Base-by-base conservation (phyloP, 1,284 basidiomycete genomes). In the Malassezia psittaci region DNA sequence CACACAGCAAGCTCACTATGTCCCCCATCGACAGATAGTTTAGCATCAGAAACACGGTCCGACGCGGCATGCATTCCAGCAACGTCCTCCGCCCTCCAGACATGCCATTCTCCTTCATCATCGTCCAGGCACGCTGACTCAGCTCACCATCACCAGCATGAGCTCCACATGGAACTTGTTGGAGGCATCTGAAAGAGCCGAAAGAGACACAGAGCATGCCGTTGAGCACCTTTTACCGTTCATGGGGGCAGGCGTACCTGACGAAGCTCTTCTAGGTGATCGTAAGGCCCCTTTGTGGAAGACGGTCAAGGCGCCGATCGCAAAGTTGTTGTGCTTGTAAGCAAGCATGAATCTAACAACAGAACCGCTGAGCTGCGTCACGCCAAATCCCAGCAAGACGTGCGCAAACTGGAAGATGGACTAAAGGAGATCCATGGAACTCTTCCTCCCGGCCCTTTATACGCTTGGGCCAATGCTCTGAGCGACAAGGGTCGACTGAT, bases 41-140 rank as follows among this genome's bases (percentile, higher is more conserved):
- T 1, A 69, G 61, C 35, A 62, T 52, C 46, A 60, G 62, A 38
- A 67, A 63, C 32, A 67, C 64, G 15, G 63, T 55, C 38, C 64
- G 62, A 36, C 64, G 59, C 36, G 63, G 63, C 15, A 69, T 63
- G 57, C 66, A 68, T 51, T 68, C 66, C 21, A 68, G 64, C 5
- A 68, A 57, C 7, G 66, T 68, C 3, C 66, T 53, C 11, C 64
- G 64, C 12, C 53, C 36, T 24, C 36, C 47, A 24, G 5, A 35
- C 36, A 21, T 35, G 47, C 47, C 36, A 16, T 36, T 33, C 29
- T n/a, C 45, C 13, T 21, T 33, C 45, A 47, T 47, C 45, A 47
- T 47, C 29, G 33, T 16, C 45, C 35, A 24, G 36, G 47, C 35
- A 12, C 24, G 37, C 47, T 35, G 33, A 34, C 32, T 47, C 45